Conservation (phyloP, 2,329 filamentous ascomycete genomes). For the Hypoxylon sp. region DNA sequence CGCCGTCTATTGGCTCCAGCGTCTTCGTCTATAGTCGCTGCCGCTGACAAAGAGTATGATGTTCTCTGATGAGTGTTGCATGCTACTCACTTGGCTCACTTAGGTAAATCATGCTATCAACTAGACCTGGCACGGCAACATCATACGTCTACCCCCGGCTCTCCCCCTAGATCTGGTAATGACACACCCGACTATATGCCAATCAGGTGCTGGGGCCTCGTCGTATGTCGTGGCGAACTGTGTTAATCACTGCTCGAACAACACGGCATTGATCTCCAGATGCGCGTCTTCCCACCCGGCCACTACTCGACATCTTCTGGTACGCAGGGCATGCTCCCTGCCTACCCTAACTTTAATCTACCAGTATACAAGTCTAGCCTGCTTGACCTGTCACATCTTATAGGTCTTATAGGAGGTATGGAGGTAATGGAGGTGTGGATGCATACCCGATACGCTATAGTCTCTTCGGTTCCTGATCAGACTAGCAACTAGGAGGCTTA, state of each 20-base stretch:
- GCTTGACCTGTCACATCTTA: conserved; percentile 44
- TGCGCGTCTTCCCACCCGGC: conserved; percentile 45
- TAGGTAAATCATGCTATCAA: conserved; percentile 44
- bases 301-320: conserved; percentile 42
- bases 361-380: conserved; percentile 41
- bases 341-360: conserved; percentile 31
- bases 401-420: no score
- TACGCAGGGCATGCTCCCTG: conserved; percentile 43
- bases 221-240: conserved; percentile 38
- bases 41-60: conserved; percentile 40
- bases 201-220: conserved; percentile 34
- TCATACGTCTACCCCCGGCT: conserved; percentile 38
- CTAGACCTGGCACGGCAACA: conserved; percentile 43
- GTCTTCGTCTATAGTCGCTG: conserved; percentile 12
- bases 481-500: conserved; percentile 36
- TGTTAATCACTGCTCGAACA: conserved; percentile 42
- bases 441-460: conserved; percentile 46
- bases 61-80: conserved; percentile 37
- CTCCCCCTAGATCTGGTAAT: conserved; percentile 37
- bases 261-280: conserved; percentile 49
- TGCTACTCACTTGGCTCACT: conserved; percentile 38
- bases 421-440: conserved; percentile 41
- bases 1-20: conserved; percentile 25
- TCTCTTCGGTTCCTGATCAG: conserved; percentile 47
- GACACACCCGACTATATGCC: conserved; percentile 41